Evolutionary conservation across 257 asterid species (phyloP).

Genomic region (Oldenlandia corymbosa): DNA sequence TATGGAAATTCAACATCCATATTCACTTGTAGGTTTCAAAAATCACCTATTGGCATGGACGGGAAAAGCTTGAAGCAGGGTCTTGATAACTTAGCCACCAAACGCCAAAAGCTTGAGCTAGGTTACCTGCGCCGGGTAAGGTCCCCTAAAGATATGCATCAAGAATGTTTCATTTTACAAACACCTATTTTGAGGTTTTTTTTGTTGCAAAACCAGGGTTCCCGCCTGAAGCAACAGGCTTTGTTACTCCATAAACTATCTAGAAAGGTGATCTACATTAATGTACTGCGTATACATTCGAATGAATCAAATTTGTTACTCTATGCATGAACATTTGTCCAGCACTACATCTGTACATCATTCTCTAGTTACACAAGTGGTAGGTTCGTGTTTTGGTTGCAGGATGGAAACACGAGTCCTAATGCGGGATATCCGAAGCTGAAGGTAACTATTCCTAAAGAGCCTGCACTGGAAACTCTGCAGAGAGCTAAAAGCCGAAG

Average conservation of each 20-base stretch:
- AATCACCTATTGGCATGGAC: constrained; percentile 19
- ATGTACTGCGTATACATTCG: not conserved
- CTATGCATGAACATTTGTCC: not conserved
- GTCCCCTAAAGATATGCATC: no score
- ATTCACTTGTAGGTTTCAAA: constrained; percentile 35
- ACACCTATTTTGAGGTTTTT: not conserved
- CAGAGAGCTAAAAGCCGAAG: constrained; percentile 75
- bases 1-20: not conserved
- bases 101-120: constrained; percentile 75
- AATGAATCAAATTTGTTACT: not conserved
- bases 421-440: constrained; percentile 10
- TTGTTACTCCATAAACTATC: constrained; percentile 53
- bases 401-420: constrained; percentile 16
- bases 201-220: constrained; percentile 42
- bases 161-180: no score
- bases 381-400: not conserved
- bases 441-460: constrained; percentile 75
- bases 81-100: constrained; percentile 40
- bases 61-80: constrained; percentile 26
- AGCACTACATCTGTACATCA: not conserved
- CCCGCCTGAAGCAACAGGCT: constrained; percentile 63
- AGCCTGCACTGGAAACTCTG: constrained; percentile 63
- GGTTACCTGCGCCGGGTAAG: constrained; percentile 74
- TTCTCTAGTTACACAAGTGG: not conserved
- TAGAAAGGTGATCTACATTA: constrained; percentile 41